Conservation (phyloP, 352 stramenopile genomes). For the Elongisporangium anandrum region DNA sequence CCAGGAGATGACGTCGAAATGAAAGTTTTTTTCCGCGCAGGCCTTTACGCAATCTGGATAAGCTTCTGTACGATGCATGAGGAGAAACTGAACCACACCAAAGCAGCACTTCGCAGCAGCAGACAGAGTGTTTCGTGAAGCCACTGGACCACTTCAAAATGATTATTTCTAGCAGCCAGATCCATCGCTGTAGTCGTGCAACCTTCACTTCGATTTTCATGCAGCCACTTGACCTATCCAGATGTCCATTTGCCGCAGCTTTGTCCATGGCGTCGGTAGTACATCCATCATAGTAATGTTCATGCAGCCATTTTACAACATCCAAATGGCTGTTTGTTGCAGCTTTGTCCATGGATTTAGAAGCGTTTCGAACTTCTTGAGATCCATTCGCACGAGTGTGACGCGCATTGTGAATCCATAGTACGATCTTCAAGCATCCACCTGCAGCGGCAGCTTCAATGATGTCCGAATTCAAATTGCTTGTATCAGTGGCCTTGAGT, state of each 20-base stretch:
- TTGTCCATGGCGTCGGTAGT: conserved; percentile 31
- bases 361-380: background rate
- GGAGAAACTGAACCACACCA: conserved; percentile 23
- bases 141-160: conserved; percentile 28
- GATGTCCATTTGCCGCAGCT: conserved; percentile 28
- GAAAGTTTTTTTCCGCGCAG: too few relatives aligned
- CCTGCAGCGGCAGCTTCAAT: too few relatives aligned
- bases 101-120: conserved; percentile 20
- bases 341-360: conserved; percentile 17
- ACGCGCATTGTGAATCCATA: too few relatives aligned
- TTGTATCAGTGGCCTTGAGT: too few relatives aligned
- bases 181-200: conserved; percentile 30
- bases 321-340: conserved; percentile 19
- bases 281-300: conserved; percentile 13
- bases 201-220: conserved; percentile 12
- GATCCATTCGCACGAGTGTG: too few relatives aligned
- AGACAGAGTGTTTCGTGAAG: conserved; percentile 27
- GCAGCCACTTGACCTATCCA: conserved; percentile 30
- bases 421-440: too few relatives aligned
- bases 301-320: conserved; percentile 25
- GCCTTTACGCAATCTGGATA: background rate
- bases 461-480: too few relatives aligned
- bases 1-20: too few relatives aligned
- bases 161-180: conserved; percentile 13
- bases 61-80: conserved; percentile 18